Evolutionary conservation across 1,139 yeast species (phyloP), one percentile per base, ranked within the genome.

Genomic region (Magnusiomyces magnusii): DNA sequence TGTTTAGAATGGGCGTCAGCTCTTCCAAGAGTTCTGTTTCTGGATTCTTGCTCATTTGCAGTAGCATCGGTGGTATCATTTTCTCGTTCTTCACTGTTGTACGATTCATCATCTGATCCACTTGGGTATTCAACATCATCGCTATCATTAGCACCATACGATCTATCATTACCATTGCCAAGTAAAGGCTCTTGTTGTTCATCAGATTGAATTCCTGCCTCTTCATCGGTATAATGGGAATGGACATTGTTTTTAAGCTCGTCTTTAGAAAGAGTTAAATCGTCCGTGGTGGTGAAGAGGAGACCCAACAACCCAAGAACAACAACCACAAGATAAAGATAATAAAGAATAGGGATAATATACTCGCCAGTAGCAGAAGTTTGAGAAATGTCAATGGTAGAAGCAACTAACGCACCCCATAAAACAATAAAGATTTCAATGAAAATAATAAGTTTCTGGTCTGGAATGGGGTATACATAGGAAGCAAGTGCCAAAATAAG

Each of bases 371-470:
- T 84, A 57, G 78, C 80, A 59, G 75, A 77, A 1, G 79, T 77
- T 58, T 79, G 76, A 24, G 74, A 73, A 27, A 73, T 69, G 39
- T 78, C 69, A 25, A 82, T 74, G 7, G 87, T 84, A 10, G 77
- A 71, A 52, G 80, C 75, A 0, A 84, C 67, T 58, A 86, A 75
- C 0, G 74, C 64, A 0, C 77, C 58, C 96, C 96, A 89, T 60
- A 80, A 75, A 1, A 81, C 58, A 28, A 79, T 69, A 24, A 85
- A 78, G 15, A 82, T 71, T 70, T 86, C 86, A 39, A 87, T 67
- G n/a, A 86, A 75, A 1, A 82, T 77, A 50, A 86, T 76, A 61
- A 88, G 78, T 69, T 89, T 90, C 66, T 87, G 90, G 68, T 84
- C 95, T 65, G 84, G 87, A 39, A 84, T 81, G 9, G 87, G 84